Evolutionary conservation across 2,329 filamentous ascomycete genomes (phyloP).

Genomic region (Emericellopsis cladophorae): DNA sequence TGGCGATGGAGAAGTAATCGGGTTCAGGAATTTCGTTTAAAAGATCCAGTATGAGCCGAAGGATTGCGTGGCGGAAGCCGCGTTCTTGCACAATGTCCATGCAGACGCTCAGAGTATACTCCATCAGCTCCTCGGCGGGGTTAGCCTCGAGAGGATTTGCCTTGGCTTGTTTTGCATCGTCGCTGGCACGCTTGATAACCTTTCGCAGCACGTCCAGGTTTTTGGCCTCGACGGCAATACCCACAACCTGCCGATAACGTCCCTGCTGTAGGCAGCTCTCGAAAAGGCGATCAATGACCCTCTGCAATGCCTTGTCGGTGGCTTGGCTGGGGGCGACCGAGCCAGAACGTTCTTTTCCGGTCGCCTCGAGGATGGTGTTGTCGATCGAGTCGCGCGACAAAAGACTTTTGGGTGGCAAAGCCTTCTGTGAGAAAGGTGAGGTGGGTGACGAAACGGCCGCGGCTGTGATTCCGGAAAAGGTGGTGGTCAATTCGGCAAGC

Average conservation of each 20-base stretch:
- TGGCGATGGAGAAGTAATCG: constrained; percentile 96
- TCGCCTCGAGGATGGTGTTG: constrained; percentile 31
- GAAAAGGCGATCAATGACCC: constrained; percentile 79
- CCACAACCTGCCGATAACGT: constrained; percentile 89
- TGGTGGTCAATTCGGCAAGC: constrained; percentile 54
- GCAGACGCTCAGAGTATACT: constrained; percentile 90
- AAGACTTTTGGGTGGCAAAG: constrained; percentile 84
- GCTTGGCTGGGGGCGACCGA: constrained; percentile 49
- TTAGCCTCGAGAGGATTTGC: constrained; percentile 34
- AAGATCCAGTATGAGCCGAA: constrained; percentile 88
- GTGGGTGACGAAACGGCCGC: constrained; percentile 72
- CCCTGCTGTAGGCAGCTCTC: constrained; percentile 78
- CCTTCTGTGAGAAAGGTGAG: constrained; percentile 89
- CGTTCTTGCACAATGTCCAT: constrained; percentile 97
- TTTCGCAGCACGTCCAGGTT: constrained; percentile 77
- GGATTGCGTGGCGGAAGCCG: constrained; percentile 68
- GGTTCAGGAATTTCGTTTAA: constrained; percentile 84
- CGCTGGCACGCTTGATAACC: constrained; percentile 79
- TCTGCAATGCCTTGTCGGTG: constrained; percentile 69
- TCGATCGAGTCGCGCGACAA: constrained; percentile 69
- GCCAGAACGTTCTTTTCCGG: constrained; percentile 22
- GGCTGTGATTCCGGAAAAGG: constrained; percentile 60
- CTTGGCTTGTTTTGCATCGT: constrained; percentile 65
- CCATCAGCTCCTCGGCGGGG: constrained; percentile 84
- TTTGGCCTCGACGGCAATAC: constrained; percentile 90